Conservation (phyloP, 352 stramenopile genomes). For the Phytophthora fragariae region DNA sequence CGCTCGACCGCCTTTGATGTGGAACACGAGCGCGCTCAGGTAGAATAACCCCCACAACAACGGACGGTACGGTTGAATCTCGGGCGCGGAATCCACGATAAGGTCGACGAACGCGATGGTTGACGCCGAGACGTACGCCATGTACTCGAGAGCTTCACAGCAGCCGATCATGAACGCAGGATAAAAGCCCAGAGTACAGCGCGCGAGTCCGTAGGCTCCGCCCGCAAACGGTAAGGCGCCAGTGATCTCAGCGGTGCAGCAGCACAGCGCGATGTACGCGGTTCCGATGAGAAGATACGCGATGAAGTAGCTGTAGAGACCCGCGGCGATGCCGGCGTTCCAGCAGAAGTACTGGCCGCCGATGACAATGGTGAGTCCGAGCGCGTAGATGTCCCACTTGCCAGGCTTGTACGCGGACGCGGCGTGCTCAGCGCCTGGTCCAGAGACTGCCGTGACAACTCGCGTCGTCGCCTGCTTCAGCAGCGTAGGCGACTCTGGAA, state of each 20-base stretch:
- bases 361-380: constrained; percentile 65
- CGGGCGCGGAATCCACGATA: constrained; percentile 29
- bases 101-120: constrained; percentile 46
- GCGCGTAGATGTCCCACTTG: constrained; percentile 53
- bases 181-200: constrained; percentile 55
- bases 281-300: constrained; percentile 45
- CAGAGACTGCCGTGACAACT: background rate
- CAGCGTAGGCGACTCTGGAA: background rate
- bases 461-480: constrained; percentile 12
- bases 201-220: constrained; percentile 49
- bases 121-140: constrained; percentile 49
- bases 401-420: constrained; percentile 27
- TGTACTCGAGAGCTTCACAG: constrained; percentile 60
- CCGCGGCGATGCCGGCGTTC: constrained; percentile 51
- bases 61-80: constrained; percentile 25
- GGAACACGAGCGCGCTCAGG: constrained; percentile 40
- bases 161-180: constrained; percentile 56
- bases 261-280: constrained; percentile 50
- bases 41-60: constrained; percentile 46
- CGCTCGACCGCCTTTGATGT: constrained; percentile 37
- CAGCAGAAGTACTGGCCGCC: constrained; percentile 63
- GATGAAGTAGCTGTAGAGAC: constrained; percentile 52
- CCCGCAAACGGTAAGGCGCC: constrained; percentile 55
- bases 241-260: constrained; percentile 57
- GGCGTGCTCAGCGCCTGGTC: background rate